Evolutionary conservation across 768 basidiomycete genomes (phyloP).

Genomic region (Terana coerulea): DNA sequence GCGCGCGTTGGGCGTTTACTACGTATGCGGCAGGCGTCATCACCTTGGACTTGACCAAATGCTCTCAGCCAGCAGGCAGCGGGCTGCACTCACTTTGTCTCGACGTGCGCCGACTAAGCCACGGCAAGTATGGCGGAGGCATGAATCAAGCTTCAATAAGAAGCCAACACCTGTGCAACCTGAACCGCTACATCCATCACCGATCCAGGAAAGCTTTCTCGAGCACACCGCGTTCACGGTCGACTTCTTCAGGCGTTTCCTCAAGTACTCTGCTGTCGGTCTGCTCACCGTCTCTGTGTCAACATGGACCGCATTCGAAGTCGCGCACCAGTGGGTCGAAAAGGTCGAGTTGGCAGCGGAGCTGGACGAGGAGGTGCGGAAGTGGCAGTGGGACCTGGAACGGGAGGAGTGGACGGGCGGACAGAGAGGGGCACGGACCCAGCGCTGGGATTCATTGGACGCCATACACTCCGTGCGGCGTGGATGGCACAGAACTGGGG

Average conservation of each 20-base stretch:
- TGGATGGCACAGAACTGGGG: slow-evolving; percentile 75
- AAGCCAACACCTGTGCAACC: slow-evolving; percentile 9
- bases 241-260: slow-evolving; percentile 41
- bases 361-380: slow-evolving; percentile 45
- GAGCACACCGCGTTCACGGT: slow-evolving; percentile 37
- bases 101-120: background rate
- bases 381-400: slow-evolving; percentile 69
- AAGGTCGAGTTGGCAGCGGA: slow-evolving; percentile 45
- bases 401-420: slow-evolving; percentile 57
- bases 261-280: slow-evolving; percentile 47
- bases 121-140: background rate
- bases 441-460: slow-evolving; percentile 54
- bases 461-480: slow-evolving; percentile 61
- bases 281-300: slow-evolving; percentile 40
- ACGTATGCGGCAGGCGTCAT: slow-evolving; percentile 4
- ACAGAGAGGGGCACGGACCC: slow-evolving; percentile 65
- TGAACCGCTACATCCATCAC: background rate
- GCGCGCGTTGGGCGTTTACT: background rate
- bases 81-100: slow-evolving; percentile 9
- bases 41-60: slow-evolving; percentile 11
- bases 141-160: slow-evolving; percentile 12
- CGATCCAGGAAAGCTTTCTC: slow-evolving; percentile 29
- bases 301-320: slow-evolving; percentile 48
- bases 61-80: slow-evolving; percentile 20
- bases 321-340: slow-evolving; percentile 63